Evolutionary conservation across 768 basidiomycete genomes (phyloP), one percentile per base, ranked within the genome.

Genomic region (Rhodotorula paludigena): DNA sequence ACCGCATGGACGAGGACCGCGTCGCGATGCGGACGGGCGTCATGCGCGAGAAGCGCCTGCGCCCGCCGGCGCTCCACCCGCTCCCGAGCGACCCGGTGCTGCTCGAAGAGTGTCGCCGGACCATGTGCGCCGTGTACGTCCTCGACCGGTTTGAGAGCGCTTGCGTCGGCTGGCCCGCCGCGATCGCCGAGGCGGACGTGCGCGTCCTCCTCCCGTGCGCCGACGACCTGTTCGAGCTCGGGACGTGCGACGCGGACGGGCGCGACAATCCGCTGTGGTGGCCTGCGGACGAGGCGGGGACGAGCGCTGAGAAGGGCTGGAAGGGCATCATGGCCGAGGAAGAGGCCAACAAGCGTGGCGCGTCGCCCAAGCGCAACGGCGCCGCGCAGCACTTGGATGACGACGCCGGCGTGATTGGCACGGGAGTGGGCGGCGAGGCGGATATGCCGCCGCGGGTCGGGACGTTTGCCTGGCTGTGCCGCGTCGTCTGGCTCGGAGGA

Each of bases 1-100:
- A 41, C 41, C 47, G 72, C 28, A 67, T 73, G 68, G 72, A 73
- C 63, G 72, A 73, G 44, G 72, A 73, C 35, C 47, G 68, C 25
- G 51, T 73, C 36, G 63, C 59, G 2, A 48, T 21, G 10, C 38
- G 65, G 11, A 64, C 55, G 15, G 57, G 59, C 18, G n/a, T 25
- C 38, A 68, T 54, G 49, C 18, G 28, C 20, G 60, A 63, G n/a
- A 65, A 57, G 45, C 55, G 65, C 39, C 38, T 73, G 32, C 58
- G 65, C n/a, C 72, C 72, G 21, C 68, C 72, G 1, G 68, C 68
- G 15, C 36, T 73, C 12, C 72, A 73, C 39, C 32, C 44, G 32
- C 57, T 69, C 15, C 72, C 72, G 44, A 30, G 9, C 5, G 72
- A 73, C n/a, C 58, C 62, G 12, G 62, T 73, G 30, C 44, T 69